A percentile compares a stretch with the other conserved stretches of the same genome.
Conservation (phyloP, 257 asterid genomes). For the Fraxinus anomala region DNA sequence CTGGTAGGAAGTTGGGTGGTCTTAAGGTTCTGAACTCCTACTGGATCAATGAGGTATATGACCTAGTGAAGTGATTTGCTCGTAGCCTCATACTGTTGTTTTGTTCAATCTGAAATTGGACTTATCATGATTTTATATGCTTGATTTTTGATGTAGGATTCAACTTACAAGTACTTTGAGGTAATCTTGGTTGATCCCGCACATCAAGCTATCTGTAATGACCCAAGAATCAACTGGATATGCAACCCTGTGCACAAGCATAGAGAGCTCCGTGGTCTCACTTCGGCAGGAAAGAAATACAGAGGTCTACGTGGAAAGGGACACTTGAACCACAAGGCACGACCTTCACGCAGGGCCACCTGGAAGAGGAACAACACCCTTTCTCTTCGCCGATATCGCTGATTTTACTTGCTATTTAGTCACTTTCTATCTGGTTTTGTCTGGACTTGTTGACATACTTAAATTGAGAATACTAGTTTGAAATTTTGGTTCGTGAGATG, state of each 20-base stretch:
- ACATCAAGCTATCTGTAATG: neutral
- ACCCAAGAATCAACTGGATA: constrained; percentile 5
- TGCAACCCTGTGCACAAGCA: constrained; percentile 9
- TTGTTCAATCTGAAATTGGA: neutral
- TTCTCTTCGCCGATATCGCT: neutral
- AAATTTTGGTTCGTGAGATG: neutral
- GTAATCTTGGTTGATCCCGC: constrained; percentile 6
- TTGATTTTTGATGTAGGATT: neutral
- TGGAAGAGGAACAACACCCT: constrained; percentile 10
- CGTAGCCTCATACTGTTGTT: neutral
- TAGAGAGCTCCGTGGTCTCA: constrained; percentile 3
- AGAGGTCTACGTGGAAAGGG: constrained; percentile 9
- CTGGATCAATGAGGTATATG: neutral
- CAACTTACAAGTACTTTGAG: constrained; percentile 1
- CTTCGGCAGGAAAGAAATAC: constrained; percentile 1
- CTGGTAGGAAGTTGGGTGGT: constrained; percentile 2
- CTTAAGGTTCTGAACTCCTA: constrained; percentile 3
- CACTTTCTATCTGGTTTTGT: neutral
- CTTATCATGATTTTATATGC: neutral
- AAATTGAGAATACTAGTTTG: neutral
- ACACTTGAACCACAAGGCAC: constrained; percentile 7
- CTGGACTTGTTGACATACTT: neutral
- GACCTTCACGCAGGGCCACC: neutral
- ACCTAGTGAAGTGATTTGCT: neutral
- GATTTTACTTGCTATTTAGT: neutral